Conservation (phyloP, 805 yeast genomes). For the Novakomyces olei region DNA sequence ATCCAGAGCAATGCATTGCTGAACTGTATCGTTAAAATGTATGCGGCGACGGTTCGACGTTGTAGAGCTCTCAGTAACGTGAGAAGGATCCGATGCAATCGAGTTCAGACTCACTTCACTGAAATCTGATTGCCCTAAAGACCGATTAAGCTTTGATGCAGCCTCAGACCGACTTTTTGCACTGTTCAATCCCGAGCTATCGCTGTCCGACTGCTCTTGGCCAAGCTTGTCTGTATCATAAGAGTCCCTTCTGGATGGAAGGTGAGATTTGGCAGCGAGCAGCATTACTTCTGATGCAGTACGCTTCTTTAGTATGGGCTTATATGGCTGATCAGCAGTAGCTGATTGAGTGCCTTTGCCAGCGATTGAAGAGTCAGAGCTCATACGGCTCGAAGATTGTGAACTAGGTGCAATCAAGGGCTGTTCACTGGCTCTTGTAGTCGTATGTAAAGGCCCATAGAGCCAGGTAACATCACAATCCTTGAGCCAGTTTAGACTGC, state of each 20-base stretch:
- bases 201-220: slow-evolving; percentile 6
- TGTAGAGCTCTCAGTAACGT: not conserved
- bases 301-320: slow-evolving; percentile 75
- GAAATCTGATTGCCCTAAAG: too few species aligned
- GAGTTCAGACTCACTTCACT: too few species aligned
- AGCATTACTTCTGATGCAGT: slow-evolving; percentile 66
- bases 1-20: slow-evolving; percentile 71
- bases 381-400: slow-evolving; percentile 4
- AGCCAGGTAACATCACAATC: slow-evolving; percentile 96
- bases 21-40: slow-evolving; percentile 83
- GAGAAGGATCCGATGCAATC: too few species aligned
- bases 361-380: not conserved
- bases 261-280: too few species aligned
- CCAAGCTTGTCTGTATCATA: too few species aligned
- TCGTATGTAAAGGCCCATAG: slow-evolving; percentile 65
- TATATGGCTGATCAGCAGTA: slow-evolving; percentile 18
- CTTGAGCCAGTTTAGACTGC: slow-evolving; percentile 83
- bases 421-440: too few species aligned
- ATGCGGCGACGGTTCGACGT: slow-evolving; percentile 31
- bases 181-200: too few species aligned
- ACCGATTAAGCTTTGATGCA: too few species aligned
- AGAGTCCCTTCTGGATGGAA: too few species aligned
- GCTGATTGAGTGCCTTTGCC: not conserved
- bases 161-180: not conserved
- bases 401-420: slow-evolving; percentile 7